Conservation (phyloP, 2,329 filamentous ascomycete genomes). For the Pseudovirgaria hyperparasitica region DNA sequence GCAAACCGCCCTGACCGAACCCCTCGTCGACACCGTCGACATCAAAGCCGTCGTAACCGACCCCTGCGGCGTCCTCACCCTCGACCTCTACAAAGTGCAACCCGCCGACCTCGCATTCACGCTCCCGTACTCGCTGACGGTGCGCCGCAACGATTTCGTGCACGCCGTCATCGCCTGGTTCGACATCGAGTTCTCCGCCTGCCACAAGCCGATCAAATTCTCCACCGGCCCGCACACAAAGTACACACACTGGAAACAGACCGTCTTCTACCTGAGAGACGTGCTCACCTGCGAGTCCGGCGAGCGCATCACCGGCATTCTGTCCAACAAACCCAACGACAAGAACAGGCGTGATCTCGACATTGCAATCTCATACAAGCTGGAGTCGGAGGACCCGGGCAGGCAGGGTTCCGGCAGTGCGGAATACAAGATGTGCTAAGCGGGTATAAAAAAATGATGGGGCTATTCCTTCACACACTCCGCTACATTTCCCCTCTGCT, state of each 20-base stretch:
- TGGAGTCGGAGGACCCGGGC: constrained; percentile 62
- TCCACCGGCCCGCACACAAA: constrained; percentile 96
- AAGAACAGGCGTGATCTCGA: constrained; percentile 94
- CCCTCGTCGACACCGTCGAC: constrained; percentile 94
- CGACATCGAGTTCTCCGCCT: constrained; percentile 95
- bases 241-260: constrained; percentile 99
- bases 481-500: too few species aligned
- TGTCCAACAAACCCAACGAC: constrained; percentile 78
- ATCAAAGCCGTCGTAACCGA: constrained; percentile 95
- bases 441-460: too few species aligned
- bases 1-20: constrained; percentile 83
- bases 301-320: constrained; percentile 60
- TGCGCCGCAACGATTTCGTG: constrained; percentile 83
- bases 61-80: constrained; percentile 67
- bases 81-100: constrained; percentile 88
- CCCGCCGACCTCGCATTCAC: constrained; percentile 73
- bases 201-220: constrained; percentile 96
- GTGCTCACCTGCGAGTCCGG: constrained; percentile 83
- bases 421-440: constrained; percentile 66
- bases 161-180: constrained; percentile 98
- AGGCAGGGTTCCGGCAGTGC: constrained; percentile 57
- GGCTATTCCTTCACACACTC: too few species aligned
- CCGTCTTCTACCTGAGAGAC: constrained; percentile 92
- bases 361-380: constrained; percentile 71
- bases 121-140: constrained; percentile 61